Evolutionary conservation across 345 rosid species (phyloP).

Genomic region (Citrus hindsii): DNA sequence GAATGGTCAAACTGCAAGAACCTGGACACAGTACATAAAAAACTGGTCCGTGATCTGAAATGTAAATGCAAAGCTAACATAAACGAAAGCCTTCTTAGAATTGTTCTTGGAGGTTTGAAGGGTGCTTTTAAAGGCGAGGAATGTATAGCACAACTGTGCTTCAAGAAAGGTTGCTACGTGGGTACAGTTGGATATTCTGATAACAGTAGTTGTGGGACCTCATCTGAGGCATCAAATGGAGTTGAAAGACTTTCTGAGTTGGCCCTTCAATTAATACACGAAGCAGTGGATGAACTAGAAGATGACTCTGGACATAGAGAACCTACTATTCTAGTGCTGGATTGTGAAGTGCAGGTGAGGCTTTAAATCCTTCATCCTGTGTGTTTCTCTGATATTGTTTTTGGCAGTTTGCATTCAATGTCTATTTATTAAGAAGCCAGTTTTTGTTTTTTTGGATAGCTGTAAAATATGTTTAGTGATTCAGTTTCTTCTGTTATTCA

Average conservation of each 20-base stretch:
- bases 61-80: constrained; percentile 67
- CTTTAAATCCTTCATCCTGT: background rate
- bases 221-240: constrained; percentile 23
- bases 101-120: constrained; percentile 54
- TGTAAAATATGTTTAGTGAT: background rate
- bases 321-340: constrained; percentile 73
- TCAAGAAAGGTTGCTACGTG: constrained; percentile 59
- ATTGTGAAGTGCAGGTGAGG: constrained; percentile 81
- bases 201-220: constrained; percentile 31
- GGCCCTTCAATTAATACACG: constrained; percentile 58
- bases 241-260: constrained; percentile 31
- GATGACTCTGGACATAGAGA: constrained; percentile 44
- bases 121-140: constrained; percentile 38
- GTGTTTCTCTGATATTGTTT: background rate
- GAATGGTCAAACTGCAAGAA: constrained; percentile 41
- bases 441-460: background rate
- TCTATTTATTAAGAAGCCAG: background rate
- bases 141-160: constrained; percentile 37
- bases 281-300: constrained; percentile 56
- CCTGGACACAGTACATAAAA: constrained; percentile 46
- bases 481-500: background rate
- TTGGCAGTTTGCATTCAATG: background rate
- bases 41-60: constrained; percentile 54
- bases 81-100: constrained; percentile 54
- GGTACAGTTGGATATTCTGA: constrained; percentile 35